phyloP scores from a whole-genome alignment of 305 asterid genomes.

The Fraxinus velutina region DNA sequence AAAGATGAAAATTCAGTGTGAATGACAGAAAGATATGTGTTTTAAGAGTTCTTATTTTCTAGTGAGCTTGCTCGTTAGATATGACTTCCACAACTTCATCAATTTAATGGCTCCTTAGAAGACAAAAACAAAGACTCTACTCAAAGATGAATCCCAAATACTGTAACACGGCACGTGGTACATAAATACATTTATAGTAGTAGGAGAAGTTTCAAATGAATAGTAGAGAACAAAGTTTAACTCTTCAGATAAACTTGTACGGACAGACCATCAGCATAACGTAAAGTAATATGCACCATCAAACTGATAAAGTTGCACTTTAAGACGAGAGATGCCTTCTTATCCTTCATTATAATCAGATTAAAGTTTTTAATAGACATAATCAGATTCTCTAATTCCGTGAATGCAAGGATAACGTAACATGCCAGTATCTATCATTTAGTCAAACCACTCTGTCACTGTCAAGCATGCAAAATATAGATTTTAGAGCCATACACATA shows the following conservation, averaged over 20 bases:
- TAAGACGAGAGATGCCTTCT: neutral
- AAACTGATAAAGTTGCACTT: neutral
- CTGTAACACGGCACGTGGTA: neutral
- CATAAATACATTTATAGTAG: neutral
- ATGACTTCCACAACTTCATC: neutral
- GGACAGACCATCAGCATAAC: neutral
- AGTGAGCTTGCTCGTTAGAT: neutral
- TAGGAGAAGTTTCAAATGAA: neutral
- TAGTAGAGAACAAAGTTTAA: neutral
- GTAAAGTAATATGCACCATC: neutral
- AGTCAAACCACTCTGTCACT: neutral
- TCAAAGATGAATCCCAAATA: neutral
- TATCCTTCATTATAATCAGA: neutral
- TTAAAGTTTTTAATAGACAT: neutral
- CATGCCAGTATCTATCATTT: neutral
- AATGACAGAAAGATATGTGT: neutral
- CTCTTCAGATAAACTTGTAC: neutral
- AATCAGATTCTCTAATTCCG: neutral
- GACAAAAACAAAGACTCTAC: neutral
- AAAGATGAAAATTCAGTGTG: neutral
- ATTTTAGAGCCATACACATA: neutral
- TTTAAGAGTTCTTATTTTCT: neutral
- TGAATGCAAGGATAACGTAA: neutral
- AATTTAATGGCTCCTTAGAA: neutral
- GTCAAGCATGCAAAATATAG: neutral